phyloP scores from a whole-genome alignment of 2,329 filamentous ascomycete species.

The Orbilia oligospora region DNA sequence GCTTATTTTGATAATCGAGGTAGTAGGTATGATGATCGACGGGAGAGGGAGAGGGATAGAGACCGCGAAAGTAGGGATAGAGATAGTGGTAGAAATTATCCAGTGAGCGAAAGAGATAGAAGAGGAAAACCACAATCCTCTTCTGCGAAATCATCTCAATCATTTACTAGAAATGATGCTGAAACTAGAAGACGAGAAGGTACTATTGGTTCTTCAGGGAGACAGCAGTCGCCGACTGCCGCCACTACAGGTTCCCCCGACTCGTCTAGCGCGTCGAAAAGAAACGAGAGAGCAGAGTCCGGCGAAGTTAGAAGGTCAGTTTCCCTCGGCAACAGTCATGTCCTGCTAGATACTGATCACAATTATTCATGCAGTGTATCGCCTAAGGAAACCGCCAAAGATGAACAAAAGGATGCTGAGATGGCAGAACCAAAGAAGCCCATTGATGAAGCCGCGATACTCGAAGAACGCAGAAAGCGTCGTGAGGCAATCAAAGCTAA shows the following conservation, averaged over 20 bases:
- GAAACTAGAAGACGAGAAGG: slow-evolving; percentile 76
- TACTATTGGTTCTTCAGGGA: slow-evolving; percentile 69
- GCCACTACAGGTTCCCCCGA: slow-evolving; percentile 47
- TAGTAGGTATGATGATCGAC: slow-evolving; percentile 58
- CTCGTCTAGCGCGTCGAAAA: slow-evolving; percentile 43
- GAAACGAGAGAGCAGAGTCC: slow-evolving; percentile 27
- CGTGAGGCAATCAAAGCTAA: slow-evolving; percentile 89
- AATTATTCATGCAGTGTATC: slow-evolving; percentile 56
- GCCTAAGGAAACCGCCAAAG: slow-evolving; percentile 50
- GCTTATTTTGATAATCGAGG: slow-evolving; percentile 61
- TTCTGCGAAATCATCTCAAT: slow-evolving; percentile 67
- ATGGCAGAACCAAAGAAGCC: slow-evolving; percentile 72
- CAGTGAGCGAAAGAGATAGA: slow-evolving; percentile 74
- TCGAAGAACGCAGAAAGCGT: slow-evolving; percentile 86
- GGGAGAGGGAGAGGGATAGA: slow-evolving; percentile 58
- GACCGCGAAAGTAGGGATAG: slow-evolving; percentile 65
- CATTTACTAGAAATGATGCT: slow-evolving; percentile 75
- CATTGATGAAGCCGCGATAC: slow-evolving; percentile 84
- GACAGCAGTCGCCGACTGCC: slow-evolving; percentile 64
- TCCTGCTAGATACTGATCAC: slow-evolving; percentile 59
- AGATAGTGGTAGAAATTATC: slow-evolving; percentile 72
- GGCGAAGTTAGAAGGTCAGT: slow-evolving; percentile 60
- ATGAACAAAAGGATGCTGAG: slow-evolving; percentile 63
- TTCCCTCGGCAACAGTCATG: slow-evolving; percentile 32
- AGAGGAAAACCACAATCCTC: slow-evolving; percentile 73